These are phyloP conservation scores for Umbilicaria muhlenbergii DNA, from an alignment of 495 filamentous ascomycete species.

Conservation along the genomic window DNA sequence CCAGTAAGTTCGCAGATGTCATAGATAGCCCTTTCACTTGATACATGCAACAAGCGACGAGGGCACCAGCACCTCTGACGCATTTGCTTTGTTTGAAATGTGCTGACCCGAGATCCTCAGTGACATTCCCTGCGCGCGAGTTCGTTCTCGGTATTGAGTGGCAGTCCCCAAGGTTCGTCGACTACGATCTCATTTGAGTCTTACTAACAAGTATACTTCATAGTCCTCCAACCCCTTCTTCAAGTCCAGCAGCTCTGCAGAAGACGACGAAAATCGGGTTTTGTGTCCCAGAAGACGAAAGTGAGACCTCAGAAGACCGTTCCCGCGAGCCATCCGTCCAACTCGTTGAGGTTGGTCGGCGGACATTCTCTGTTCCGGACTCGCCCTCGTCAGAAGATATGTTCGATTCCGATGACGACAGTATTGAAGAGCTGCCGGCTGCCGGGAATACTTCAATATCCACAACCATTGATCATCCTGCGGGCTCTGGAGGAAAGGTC, in stretches of 20 bases:
- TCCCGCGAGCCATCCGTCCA: constrained; percentile 11
- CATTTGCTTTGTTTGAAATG: no score
- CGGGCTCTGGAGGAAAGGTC: no score
- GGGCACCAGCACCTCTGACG: no score
- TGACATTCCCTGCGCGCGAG: constrained; percentile 9
- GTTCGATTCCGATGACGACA: constrained; percentile 3
- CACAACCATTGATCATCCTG: no score
- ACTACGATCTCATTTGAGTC: neutral
- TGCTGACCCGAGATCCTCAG: neutral
- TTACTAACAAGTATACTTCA: neutral
- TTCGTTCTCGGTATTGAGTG: constrained; percentile 7
- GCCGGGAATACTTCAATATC: no score
- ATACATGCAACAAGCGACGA: no score
- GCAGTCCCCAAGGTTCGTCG: constrained; percentile 5
- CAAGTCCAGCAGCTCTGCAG: neutral
- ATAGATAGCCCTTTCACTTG: no score
- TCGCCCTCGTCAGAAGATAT: constrained; percentile 9
- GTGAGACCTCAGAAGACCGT: constrained; percentile 11
- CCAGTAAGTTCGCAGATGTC: constrained; percentile 17
- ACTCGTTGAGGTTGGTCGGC: constrained; percentile 4
- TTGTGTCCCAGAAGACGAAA: constrained; percentile 27
- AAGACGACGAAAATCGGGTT: constrained; percentile 24
- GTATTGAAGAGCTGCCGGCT: no score
- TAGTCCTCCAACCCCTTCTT: neutral
- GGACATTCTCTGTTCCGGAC: constrained; percentile 8